Evolutionary conservation across 106 monocot genomes (phyloP).

Genomic region (Dioscorea zingiberensis): DNA sequence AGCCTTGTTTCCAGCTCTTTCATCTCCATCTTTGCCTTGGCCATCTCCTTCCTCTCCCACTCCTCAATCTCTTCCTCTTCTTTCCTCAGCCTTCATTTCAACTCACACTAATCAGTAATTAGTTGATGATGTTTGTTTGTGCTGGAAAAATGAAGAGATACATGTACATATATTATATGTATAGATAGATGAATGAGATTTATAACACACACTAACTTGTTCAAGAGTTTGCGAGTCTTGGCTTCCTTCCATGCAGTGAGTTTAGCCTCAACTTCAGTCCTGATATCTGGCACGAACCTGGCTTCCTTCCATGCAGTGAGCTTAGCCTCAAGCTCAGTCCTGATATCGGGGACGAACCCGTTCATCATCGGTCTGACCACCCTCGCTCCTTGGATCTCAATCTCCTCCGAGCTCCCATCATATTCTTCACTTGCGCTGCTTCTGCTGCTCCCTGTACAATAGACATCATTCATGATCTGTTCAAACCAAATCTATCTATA

Average conservation of each 20-base stretch:
- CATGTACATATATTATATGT: too few relatives aligned
- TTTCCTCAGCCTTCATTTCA: conserved; percentile 26
- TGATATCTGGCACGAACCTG: neutral
- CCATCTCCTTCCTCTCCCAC: conserved; percentile 37
- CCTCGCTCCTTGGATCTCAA: neutral
- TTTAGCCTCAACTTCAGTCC: conserved; percentile 14
- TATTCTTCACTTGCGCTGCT: neutral
- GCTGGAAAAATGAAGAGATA: too few relatives aligned
- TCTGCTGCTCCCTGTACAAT: too few relatives aligned
- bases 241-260: conserved; percentile 33
- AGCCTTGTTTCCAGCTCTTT: conserved; percentile 34
- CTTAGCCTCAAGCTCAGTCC: conserved; percentile 14
- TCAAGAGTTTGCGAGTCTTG: conserved; percentile 24
- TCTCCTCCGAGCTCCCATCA: neutral
- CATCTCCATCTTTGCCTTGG: conserved; percentile 42
- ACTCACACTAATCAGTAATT: too few relatives aligned
- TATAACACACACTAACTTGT: conserved; percentile 5
- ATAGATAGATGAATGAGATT: too few relatives aligned
- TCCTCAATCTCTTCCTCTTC: conserved; percentile 30
- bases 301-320: conserved; percentile 33
- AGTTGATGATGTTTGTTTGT: too few relatives aligned
- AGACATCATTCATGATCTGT: too few relatives aligned
- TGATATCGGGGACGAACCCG: neutral
- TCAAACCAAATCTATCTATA: too few relatives aligned
- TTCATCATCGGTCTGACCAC: conserved; percentile 4